Conservation (phyloP, 331 rosid genomes). For the Erythrophleum ivorense region DNA sequence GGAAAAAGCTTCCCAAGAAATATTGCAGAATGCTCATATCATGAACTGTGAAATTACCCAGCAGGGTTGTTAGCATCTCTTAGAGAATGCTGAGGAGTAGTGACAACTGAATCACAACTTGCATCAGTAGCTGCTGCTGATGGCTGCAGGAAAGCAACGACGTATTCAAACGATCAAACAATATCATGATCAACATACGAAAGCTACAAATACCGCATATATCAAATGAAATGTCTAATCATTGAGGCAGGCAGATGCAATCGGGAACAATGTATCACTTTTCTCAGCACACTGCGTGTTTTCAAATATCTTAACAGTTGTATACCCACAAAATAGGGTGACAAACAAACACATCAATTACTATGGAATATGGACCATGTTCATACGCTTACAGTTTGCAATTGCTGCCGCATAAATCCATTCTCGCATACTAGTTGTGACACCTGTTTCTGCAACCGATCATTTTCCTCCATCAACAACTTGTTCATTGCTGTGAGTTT, state of each 20-base stretch:
- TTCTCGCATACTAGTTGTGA: slow-evolving; percentile 75
- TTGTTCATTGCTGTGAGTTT: slow-evolving; percentile 75
- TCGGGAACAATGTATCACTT: background rate
- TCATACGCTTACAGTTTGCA: slow-evolving; percentile 56
- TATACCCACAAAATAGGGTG: background rate
- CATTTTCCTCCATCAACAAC: slow-evolving; percentile 81
- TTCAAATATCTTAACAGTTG: background rate
- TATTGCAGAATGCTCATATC: background rate
- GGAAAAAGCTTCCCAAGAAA: background rate
- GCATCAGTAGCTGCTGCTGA: slow-evolving; percentile 64
- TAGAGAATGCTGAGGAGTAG: slow-evolving; percentile 64
- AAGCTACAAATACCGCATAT: background rate
- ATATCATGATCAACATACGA: background rate
- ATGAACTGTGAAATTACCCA: slow-evolving; percentile 50
- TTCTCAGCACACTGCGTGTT: background rate
- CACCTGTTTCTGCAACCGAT: slow-evolving; percentile 79
- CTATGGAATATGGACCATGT: background rate
- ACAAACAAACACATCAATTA: background rate
- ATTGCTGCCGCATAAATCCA: slow-evolving; percentile 73
- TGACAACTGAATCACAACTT: slow-evolving; percentile 70
- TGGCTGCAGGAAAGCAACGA: slow-evolving; percentile 44
- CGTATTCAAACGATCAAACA: background rate
- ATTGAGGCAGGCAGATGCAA: background rate
- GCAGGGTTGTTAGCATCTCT: slow-evolving; percentile 79
- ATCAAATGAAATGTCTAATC: background rate